These are phyloP conservation scores for Podosphaera xanthii DNA, from an alignment of 2,329 filamentous ascomycete genomes.

Conservation along the genomic window DNA sequence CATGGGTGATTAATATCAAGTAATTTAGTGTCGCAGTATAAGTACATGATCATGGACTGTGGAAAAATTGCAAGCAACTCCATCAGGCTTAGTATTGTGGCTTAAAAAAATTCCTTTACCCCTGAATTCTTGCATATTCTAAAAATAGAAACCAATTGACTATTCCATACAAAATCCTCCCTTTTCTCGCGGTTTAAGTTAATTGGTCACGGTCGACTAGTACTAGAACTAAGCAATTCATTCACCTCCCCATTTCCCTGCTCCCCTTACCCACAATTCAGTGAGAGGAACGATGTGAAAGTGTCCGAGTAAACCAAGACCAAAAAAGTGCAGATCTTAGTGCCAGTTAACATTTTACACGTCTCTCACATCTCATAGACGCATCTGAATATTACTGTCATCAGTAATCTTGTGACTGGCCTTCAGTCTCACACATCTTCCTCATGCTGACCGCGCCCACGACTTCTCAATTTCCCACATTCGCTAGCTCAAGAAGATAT, in stretches of 20 bases:
- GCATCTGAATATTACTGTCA: constrained; percentile 20
- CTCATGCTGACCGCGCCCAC: background rate
- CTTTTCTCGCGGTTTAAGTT: background rate
- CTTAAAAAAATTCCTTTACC: background rate
- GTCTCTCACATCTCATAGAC: constrained; percentile 25
- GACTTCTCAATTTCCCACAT: background rate
- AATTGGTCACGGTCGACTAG: background rate
- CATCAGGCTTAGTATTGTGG: background rate
- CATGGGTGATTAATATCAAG: no score
- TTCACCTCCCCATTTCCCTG: background rate
- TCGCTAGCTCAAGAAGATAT: background rate
- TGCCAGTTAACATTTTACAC: constrained; percentile 9
- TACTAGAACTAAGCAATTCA: background rate
- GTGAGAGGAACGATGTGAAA: background rate
- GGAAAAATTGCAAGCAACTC: background rate
- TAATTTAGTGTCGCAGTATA: no score
- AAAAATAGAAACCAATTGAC: background rate
- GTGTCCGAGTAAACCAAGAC: background rate
- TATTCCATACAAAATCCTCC: background rate
- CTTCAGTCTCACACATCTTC: background rate
- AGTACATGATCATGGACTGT: no score
- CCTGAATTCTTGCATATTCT: background rate
- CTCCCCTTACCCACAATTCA: background rate
- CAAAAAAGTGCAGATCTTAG: background rate
- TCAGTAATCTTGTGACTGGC: background rate